A percentile compares a stretch with the other conserved stretches of the same genome.
Conservation (phyloP, 306 rosid genomes). For the Trifolium repens region DNA sequence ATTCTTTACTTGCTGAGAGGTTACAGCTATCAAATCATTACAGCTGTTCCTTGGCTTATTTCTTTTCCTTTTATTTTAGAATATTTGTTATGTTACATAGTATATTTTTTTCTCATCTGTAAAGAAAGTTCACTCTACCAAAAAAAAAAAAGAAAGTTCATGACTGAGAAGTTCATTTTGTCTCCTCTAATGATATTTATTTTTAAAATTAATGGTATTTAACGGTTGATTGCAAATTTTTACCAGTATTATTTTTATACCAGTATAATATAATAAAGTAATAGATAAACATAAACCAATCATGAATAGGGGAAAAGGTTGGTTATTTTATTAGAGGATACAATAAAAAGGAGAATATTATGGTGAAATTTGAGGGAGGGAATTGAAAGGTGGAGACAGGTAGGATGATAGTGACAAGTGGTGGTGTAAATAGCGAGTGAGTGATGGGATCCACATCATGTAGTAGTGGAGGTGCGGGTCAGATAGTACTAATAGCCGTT, state of each 20-base stretch:
- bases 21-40: conserved; percentile 33
- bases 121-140: conserved; percentile 51
- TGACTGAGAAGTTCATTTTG: conserved; percentile 21
- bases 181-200: not conserved
- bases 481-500: conserved; percentile 40
- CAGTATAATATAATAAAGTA: too few relatives aligned
- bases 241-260: too few relatives aligned
- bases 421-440: conserved; percentile 21
- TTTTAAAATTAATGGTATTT: too few relatives aligned
- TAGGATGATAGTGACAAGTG: conserved; percentile 48
- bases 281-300: not conserved
- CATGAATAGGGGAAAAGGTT: not conserved
- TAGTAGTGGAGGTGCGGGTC: conserved; percentile 9
- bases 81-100: conserved; percentile 1
- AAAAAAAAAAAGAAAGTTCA: conserved; percentile 51
- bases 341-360: too few relatives aligned
- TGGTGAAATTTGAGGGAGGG: not conserved
- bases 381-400: conserved; percentile 42
- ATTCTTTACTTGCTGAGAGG: conserved; percentile 49
- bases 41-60: conserved; percentile 32
- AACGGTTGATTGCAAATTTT: not conserved
- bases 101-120: conserved; percentile 44
- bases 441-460: conserved; percentile 38
- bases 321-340: not conserved
- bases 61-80: conserved; percentile 34